Conservation (phyloP, 176 grass and related monocot genomes). For the Leersia perrieri region DNA sequence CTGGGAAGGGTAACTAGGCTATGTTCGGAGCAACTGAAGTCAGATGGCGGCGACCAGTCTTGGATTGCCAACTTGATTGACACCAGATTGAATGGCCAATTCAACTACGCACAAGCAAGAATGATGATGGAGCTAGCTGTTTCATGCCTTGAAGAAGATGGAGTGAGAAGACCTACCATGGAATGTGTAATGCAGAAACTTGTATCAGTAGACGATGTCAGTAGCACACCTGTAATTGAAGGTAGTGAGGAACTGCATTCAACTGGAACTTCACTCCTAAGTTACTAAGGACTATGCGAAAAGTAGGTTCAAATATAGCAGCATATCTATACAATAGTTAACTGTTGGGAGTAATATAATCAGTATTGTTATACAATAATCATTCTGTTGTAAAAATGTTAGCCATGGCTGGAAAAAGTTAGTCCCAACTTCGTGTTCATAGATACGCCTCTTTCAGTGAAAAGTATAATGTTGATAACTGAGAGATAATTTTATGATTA, state of each 20-base stretch:
- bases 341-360: no score
- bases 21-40: slow-evolving; percentile 27
- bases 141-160: slow-evolving; percentile 41
- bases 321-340: no score
- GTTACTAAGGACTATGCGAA: no score
- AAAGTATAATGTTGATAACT: no score
- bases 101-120: slow-evolving; percentile 27
- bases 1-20: slow-evolving; percentile 8
- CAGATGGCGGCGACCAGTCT: background rate
- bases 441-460: no score
- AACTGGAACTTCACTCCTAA: no score
- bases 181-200: slow-evolving; percentile 5
- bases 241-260: background rate
- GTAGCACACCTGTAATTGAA: background rate
- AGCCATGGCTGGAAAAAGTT: no score
- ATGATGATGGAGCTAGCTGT: slow-evolving; percentile 27
- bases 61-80: slow-evolving; percentile 37
- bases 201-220: slow-evolving; percentile 8
- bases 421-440: no score
- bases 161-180: slow-evolving; percentile 39
- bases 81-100: slow-evolving; percentile 10
- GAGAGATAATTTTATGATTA: no score
- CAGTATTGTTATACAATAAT: no score
- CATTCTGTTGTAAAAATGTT: no score
- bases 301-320: no score